Conservation (phyloP, 2,329 filamentous ascomycete genomes). For the Colletotrichum destructivum region DNA sequence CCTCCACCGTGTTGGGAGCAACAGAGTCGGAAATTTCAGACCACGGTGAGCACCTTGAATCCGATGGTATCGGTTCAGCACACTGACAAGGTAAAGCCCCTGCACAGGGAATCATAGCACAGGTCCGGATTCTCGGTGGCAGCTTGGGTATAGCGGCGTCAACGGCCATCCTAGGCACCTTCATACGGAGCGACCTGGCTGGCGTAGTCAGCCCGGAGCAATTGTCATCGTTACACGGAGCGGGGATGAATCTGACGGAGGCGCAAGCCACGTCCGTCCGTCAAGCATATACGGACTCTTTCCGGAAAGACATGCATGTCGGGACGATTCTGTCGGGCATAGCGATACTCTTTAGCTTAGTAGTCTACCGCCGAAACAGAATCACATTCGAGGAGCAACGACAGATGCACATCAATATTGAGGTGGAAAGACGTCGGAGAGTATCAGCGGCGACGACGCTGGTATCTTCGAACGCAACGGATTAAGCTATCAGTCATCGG, state of each 20-base stretch:
- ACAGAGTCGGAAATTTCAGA: conserved; percentile 60
- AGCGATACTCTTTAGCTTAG: conserved; percentile 57
- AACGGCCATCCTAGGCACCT: conserved; percentile 59
- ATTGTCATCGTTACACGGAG: conserved; percentile 47
- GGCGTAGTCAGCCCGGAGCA: conserved; percentile 49
- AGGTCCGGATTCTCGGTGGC: conserved; percentile 67
- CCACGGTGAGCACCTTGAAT: conserved; percentile 56
- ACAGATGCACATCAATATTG: conserved; percentile 26
- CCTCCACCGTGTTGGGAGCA: conserved; percentile 62
- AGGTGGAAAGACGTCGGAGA: conserved; percentile 33
- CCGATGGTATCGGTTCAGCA: neutral
- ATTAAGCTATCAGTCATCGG: conserved; percentile 6
- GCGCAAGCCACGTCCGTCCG: conserved; percentile 53
- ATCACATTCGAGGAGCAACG: conserved; percentile 48
- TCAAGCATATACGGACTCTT: conserved; percentile 60
- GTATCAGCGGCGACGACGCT: conserved; percentile 36
- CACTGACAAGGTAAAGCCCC: conserved; percentile 55
- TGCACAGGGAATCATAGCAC: conserved; percentile 68
- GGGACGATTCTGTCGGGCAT: conserved; percentile 58
- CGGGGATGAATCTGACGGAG: conserved; percentile 45
- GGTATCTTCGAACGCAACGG: conserved; percentile 28
- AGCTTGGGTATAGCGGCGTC: conserved; percentile 69
- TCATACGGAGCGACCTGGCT: conserved; percentile 49
- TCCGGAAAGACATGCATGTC: conserved; percentile 63
- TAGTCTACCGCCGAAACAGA: conserved; percentile 55